These are phyloP conservation scores for Cadophora luteo-olivacea DNA, from an alignment of 2,329 filamentous ascomycete genomes.

Conservation along the genomic window DNA sequence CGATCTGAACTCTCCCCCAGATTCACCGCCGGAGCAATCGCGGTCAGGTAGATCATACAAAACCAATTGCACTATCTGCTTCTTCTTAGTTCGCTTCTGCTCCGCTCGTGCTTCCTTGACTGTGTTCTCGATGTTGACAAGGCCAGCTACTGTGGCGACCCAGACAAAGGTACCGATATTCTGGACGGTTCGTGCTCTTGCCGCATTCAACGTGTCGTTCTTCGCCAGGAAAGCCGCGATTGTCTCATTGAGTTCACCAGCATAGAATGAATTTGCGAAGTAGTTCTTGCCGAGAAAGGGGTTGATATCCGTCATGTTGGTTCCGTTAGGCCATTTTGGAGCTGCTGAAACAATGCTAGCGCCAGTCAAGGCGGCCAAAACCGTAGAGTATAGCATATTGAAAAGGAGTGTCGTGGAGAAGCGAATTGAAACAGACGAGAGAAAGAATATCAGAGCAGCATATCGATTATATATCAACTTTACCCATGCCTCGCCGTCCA, in stretches of 20 bases:
- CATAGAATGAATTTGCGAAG: conserved; percentile 54
- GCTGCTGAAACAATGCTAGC: background rate
- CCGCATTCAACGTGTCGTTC: conserved; percentile 49
- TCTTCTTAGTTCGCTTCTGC: conserved; percentile 44
- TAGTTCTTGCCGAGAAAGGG: conserved; percentile 57
- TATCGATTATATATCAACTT: conserved; percentile 2
- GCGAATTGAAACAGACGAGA: background rate
- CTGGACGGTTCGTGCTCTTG: conserved; percentile 49
- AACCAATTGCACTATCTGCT: conserved; percentile 50
- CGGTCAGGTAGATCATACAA: conserved; percentile 54
- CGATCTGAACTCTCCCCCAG: conserved; percentile 49
- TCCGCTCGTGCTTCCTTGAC: conserved; percentile 48
- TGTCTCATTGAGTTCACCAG: conserved; percentile 50
- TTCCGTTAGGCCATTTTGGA: background rate
- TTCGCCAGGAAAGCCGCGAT: conserved; percentile 46
- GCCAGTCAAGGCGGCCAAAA: conserved; percentile 3
- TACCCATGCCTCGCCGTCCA: too few relatives aligned
- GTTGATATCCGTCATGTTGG: conserved; percentile 36
- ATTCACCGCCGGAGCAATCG: conserved; percentile 53
- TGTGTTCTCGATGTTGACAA: conserved; percentile 49
- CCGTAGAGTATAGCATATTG: conserved; percentile 4
- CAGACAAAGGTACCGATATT: conserved; percentile 52
- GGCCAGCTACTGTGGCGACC: conserved; percentile 48
- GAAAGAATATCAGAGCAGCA: background rate
- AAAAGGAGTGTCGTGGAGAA: background rate